A percentile compares a stretch with the other conserved stretches of the same genome.
phyloP scores from a whole-genome alignment of 495 filamentous ascomycete genomes.

The Annulohypoxylon bovei region DNA sequence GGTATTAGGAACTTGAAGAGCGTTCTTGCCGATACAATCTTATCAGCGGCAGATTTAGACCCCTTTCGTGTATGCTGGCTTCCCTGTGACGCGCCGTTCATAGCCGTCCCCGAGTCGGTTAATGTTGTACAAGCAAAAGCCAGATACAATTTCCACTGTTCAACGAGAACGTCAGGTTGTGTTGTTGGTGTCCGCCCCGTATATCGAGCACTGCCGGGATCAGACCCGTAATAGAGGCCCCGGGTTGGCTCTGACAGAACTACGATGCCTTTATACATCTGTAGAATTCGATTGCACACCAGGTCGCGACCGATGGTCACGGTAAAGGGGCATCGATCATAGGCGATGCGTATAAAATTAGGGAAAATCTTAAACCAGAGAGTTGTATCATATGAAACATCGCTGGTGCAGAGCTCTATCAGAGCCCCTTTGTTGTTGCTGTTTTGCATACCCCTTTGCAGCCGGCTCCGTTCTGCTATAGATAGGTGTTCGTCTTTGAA shows the following conservation, averaged over 20 bases:
- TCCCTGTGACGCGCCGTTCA: constrained; percentile 64
- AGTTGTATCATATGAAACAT: constrained; percentile 91
- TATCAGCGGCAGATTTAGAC: constrained; percentile 81
- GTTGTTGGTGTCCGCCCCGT: constrained; percentile 71
- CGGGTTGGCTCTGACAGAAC: constrained; percentile 78
- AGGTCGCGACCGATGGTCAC: constrained; percentile 90
- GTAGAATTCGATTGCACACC: constrained; percentile 88
- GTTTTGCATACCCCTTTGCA: constrained; percentile 89
- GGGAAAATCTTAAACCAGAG: constrained; percentile 98
- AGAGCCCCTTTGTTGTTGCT: constrained; percentile 85
- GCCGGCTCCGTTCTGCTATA: constrained; percentile 88
- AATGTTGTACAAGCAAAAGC: constrained; percentile 97
- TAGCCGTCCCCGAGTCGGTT: constrained; percentile 78
- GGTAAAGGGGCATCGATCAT: constrained; percentile 88
- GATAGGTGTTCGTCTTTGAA: constrained; percentile 93
- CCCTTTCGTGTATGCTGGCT: constrained; percentile 85
- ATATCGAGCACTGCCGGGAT: constrained; percentile 56
- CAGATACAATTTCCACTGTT: constrained; percentile 99
- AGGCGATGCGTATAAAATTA: constrained; percentile 90
- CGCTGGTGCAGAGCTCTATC: constrained; percentile 94
- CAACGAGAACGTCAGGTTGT: constrained; percentile 86
- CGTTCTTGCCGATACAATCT: constrained; percentile 85
- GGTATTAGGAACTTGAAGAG: constrained; percentile 93
- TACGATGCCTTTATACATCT: constrained; percentile 87
- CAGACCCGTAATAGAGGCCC: constrained; percentile 63